Base-by-base conservation (phyloP, 2,329 filamentous ascomycete genomes). In the Talaromyces sp. region DNA sequence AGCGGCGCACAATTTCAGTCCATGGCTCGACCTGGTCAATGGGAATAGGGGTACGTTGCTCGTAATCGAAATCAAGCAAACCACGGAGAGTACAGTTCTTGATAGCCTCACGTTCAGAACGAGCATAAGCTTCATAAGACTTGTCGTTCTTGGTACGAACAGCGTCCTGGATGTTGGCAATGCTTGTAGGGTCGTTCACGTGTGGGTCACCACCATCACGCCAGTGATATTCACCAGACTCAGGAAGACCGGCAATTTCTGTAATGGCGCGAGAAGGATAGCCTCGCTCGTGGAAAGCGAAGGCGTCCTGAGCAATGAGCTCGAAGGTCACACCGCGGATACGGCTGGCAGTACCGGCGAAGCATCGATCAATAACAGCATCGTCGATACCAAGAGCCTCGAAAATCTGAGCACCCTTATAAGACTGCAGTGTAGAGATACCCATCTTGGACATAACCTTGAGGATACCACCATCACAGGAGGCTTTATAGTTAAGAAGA, bases 401-500 rank as follows among this genome's bases (percentile, higher is more conserved):
- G 71, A 97, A 98, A 69, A 98, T 98, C 82, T 98, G 94, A 64
- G 94, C 94, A 75, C 94, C 94, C 84, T 98, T 98, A 84, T 98
- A 98, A 70, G 90, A 94, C 74, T 94, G 92, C 54, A 98, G 84
- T 37, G 94, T 98, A 7, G 94, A 97, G 69, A 98, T 98, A 82
- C 94, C 94, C 94, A 98, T 98, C 85, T 98, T 98, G 78, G 90
- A 95, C 94, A 98, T 98, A 77, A 98, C 94, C 81, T 98, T 98
- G 69, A 98, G 84, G 69, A 98, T 97, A 82, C 94, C 94, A 74
- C 94, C 94, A 71, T 97, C 93, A 73, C 91, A 94, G 68, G 94
- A 97, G 79, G 96, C 91, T 82, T 96, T 96, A 85, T 97, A 98
- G 83, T 98, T 98, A 73, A 90, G 88, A 70, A 97, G 93, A 64